These are phyloP conservation scores for Ustilago nuda DNA, from an alignment of 1,284 basidiomycete species.

Conservation along the genomic window DNA sequence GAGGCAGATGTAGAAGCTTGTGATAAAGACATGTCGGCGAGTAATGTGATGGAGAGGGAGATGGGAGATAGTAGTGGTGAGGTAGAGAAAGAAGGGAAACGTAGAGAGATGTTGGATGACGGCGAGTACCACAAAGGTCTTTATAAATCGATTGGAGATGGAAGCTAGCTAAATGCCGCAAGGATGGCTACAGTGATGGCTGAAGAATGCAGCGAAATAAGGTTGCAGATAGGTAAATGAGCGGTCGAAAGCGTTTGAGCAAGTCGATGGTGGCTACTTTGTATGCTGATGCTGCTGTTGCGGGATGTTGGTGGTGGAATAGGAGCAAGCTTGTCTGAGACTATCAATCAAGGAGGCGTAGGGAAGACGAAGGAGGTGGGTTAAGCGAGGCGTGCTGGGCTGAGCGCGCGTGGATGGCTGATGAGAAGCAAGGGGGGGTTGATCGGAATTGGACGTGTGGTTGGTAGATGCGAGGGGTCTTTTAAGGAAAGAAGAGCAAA, in stretches of 20 bases:
- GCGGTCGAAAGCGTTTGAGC: not conserved
- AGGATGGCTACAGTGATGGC: constrained; percentile 20
- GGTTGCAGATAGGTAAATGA: constrained; percentile 18
- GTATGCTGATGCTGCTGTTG: not conserved
- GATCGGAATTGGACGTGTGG: constrained; percentile 45
- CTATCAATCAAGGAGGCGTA: constrained; percentile 32
- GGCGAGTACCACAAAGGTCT: constrained; percentile 9
- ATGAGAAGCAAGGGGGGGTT: constrained; percentile 38
- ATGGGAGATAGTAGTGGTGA: constrained; percentile 1
- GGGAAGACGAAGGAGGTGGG: constrained; percentile 6
- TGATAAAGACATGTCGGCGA: constrained; percentile 42
- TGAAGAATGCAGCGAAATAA: constrained; percentile 32
- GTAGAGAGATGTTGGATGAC: constrained; percentile 11
- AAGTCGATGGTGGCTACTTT: not conserved
- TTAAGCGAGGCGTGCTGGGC: constrained; percentile 37
- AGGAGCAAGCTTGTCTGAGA: constrained; percentile 5
- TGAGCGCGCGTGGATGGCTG: constrained; percentile 36
- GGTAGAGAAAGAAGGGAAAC: not conserved
- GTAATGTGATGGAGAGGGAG: constrained; percentile 6
- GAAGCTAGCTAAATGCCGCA: constrained; percentile 27
- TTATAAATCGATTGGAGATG: constrained; percentile 45
- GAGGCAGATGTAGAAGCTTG: constrained; percentile 50
- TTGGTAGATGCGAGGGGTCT: constrained; percentile 51
- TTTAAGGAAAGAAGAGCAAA: constrained; percentile 35
- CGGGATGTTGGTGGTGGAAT: not conserved